Conservation (phyloP, 2,329 filamentous ascomycete species). For the Talaromyces sp. region DNA sequence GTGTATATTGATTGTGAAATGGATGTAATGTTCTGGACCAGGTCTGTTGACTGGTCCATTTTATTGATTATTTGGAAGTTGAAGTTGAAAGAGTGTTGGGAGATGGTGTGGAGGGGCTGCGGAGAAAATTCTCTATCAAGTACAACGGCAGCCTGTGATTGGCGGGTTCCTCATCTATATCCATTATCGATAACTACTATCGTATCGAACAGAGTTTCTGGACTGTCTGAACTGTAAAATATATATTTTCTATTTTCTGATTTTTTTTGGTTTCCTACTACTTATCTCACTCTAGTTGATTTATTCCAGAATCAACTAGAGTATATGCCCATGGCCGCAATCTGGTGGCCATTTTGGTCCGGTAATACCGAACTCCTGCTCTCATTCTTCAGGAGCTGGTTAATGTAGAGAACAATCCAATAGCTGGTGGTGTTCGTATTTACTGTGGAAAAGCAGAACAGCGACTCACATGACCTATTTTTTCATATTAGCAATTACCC, state of each 20-base stretch:
- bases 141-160: neutral
- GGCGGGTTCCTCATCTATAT: neutral
- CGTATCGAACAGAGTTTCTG: too few relatives aligned
- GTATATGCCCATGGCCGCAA: neutral
- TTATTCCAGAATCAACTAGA: too few relatives aligned
- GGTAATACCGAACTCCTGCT: neutral
- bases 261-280: neutral
- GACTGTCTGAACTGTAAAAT: neutral
- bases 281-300: neutral
- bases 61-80: neutral
- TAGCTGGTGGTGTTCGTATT: neutral
- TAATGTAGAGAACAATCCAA: neutral
- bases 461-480: conserved; percentile 27
- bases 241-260: neutral
- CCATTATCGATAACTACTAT: too few relatives aligned
- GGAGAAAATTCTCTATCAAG: conserved; percentile 4
- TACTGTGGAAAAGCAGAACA: neutral
- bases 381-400: neutral
- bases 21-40: neutral
- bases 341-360: neutral
- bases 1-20: conserved; percentile 6
- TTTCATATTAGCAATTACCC: neutral
- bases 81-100: neutral
- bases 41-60: neutral
- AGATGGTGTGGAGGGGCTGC: neutral